Percentiles rank a stretch among this genome's conserved stretches.
Conservation (phyloP, 2,329 filamentous ascomycete species). For the Phyllosticta citrichinensis region DNA sequence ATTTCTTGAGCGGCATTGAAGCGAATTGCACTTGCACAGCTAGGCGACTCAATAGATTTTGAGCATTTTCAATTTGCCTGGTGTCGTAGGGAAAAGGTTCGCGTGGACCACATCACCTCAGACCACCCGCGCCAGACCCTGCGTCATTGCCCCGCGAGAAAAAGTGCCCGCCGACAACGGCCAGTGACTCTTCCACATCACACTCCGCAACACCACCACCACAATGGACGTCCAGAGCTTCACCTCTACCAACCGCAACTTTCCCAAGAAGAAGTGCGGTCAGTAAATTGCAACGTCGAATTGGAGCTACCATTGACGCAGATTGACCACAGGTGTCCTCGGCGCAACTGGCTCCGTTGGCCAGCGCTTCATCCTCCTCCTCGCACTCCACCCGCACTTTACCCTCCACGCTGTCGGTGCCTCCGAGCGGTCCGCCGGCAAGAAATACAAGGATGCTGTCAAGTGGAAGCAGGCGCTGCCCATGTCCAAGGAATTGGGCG, state of each 20-base stretch:
- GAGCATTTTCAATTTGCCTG: background rate
- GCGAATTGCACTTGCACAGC: background rate
- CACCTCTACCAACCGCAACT: constrained; percentile 28
- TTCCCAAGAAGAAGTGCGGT: constrained; percentile 46
- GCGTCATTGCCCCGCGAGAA: background rate
- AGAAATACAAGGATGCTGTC: constrained; percentile 89
- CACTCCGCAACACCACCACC: background rate
- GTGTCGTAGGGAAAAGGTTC: background rate
- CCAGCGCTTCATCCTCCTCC: constrained; percentile 87
- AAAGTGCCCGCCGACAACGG: background rate
- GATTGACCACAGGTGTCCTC: constrained; percentile 48
- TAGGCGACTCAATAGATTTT: background rate
- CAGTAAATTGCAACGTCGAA: constrained; percentile 16
- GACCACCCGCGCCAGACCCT: background rate
- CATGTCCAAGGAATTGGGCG: constrained; percentile 65
- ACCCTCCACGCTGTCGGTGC: constrained; percentile 82
- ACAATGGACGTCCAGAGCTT: constrained; percentile 36
- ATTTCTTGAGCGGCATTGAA: background rate
- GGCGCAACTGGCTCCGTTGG: constrained; percentile 91
- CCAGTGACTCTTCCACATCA: background rate
- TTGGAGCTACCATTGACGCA: constrained; percentile 9
- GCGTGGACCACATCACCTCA: background rate
- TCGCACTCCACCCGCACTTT: constrained; percentile 79
- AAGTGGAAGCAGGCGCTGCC: constrained; percentile 86
- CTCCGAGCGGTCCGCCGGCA: constrained; percentile 78